Conservation (phyloP, 371 early-diverging fungal genomes). For the Mucor indicus region DNA sequence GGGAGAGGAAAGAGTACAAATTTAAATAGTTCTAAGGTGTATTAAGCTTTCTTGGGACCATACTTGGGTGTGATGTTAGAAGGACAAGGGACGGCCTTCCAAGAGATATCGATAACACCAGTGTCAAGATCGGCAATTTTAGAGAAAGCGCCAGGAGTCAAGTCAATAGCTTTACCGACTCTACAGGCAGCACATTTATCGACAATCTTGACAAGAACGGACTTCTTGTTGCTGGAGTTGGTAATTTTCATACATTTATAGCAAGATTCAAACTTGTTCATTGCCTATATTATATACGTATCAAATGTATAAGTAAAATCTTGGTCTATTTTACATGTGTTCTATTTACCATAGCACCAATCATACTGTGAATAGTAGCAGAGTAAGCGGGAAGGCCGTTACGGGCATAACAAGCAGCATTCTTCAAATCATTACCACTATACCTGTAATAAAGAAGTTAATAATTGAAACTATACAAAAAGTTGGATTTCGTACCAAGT, state of each 20-base stretch:
- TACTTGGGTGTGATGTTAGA: slow-evolving; percentile 7
- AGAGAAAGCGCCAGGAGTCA: slow-evolving; percentile 44
- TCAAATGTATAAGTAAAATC: too few relatives aligned
- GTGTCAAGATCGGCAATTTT: slow-evolving; percentile 34
- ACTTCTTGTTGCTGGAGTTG: slow-evolving; percentile 35
- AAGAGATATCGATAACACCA: slow-evolving; percentile 47
- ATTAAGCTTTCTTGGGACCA: slow-evolving; percentile 21
- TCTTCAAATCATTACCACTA: slow-evolving; percentile 41
- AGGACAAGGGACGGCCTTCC: slow-evolving; percentile 36
- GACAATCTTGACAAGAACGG: slow-evolving; percentile 41
- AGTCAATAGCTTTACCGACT: slow-evolving; percentile 42
- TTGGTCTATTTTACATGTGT: too few relatives aligned
- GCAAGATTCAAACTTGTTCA: slow-evolving; percentile 46
- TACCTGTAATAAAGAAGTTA: slow-evolving; percentile 27
- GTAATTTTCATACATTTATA: slow-evolving; percentile 53
- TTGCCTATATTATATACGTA: slow-evolving; percentile 27
- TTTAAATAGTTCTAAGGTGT: background rate
- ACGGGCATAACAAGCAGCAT: slow-evolving; percentile 52
- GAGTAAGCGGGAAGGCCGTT: slow-evolving; percentile 39
- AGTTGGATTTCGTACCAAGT: slow-evolving; percentile 32
- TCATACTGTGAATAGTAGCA: slow-evolving; percentile 38
- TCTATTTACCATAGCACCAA: slow-evolving; percentile 46
- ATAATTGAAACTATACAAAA: background rate
- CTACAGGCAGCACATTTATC: slow-evolving; percentile 50
- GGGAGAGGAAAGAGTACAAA: background rate